Percentiles rank a stretch among this genome's conserved stretches.
These are phyloP conservation scores for Leccinum incarnatum DNA, from an alignment of 768 basidiomycete species.

Conservation along the genomic window DNA sequence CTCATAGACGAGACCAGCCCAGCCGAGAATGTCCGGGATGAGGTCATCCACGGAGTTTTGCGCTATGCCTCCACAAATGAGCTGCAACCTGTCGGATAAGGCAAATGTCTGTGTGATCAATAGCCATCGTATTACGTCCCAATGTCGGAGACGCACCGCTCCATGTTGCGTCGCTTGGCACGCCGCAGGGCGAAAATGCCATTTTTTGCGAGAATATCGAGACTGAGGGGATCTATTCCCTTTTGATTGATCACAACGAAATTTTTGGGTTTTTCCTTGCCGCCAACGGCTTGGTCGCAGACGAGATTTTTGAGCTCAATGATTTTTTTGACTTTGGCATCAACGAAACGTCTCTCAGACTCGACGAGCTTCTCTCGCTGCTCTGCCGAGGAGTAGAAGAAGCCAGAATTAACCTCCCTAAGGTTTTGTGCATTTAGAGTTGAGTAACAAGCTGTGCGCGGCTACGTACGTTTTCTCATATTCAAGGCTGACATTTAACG, in stretches of 20 bases:
- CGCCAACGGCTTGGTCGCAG: slow-evolving; percentile 88
- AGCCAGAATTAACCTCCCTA: slow-evolving; percentile 98
- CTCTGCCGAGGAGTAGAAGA: slow-evolving; percentile 98
- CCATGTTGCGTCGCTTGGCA: slow-evolving; percentile 99
- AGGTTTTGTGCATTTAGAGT: slow-evolving; percentile 18
- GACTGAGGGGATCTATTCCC: slow-evolving; percentile 95
- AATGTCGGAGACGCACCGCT: slow-evolving; percentile 54
- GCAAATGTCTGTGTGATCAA: slow-evolving; percentile 9
- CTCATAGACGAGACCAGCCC: slow-evolving; percentile 98
- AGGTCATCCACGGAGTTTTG: slow-evolving; percentile 99
- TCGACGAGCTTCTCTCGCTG: slow-evolving; percentile 99
- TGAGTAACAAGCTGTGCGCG: slow-evolving; percentile 12
- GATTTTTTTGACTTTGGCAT: slow-evolving; percentile 92
- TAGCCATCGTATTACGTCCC: slow-evolving; percentile 33
- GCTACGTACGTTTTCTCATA: slow-evolving; percentile 96
- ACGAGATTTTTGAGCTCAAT: slow-evolving; percentile 95
- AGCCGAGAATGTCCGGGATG: slow-evolving; percentile 86
- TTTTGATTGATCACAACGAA: slow-evolving; percentile 99
- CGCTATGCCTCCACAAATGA: slow-evolving; percentile 90
- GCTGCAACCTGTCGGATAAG: slow-evolving; percentile 63
- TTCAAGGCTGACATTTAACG: slow-evolving; percentile 94
- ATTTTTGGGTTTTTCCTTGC: slow-evolving; percentile 75
- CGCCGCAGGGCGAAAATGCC: slow-evolving; percentile 92
- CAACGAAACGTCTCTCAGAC: slow-evolving; percentile 91
- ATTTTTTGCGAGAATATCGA: slow-evolving; percentile 95